A percentile compares a stretch with the other conserved stretches of the same genome.
phyloP scores from a whole-genome alignment of 1,139 yeast genomes.

The Suhomyces choctaworum region DNA sequence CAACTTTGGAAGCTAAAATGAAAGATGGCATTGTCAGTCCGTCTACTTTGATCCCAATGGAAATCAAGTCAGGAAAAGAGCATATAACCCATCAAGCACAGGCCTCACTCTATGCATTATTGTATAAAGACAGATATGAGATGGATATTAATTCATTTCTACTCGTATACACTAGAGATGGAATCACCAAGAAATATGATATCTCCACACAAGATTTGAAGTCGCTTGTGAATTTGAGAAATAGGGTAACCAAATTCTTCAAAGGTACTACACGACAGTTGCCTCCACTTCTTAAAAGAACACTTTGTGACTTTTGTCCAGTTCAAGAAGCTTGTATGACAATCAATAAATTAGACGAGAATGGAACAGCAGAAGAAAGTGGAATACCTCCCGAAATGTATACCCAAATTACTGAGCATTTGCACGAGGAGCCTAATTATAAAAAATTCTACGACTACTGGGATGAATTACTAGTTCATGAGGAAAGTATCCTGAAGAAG shows the following conservation, averaged over 20 bases:
- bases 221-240: slow-evolving; percentile 66
- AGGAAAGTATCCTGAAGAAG: slow-evolving; percentile 60
- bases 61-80: slow-evolving; percentile 80
- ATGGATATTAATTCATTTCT: slow-evolving; percentile 64
- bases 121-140: slow-evolving; percentile 78
- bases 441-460: slow-evolving; percentile 64
- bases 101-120: slow-evolving; percentile 77
- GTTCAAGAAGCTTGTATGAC: slow-evolving; percentile 67
- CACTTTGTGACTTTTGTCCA: slow-evolving; percentile 70
- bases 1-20: slow-evolving; percentile 65
- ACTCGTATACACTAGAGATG: slow-evolving; percentile 70
- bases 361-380: slow-evolving; percentile 51
- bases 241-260: slow-evolving; percentile 62
- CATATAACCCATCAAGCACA: slow-evolving; percentile 81
- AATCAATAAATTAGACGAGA: slow-evolving; percentile 58
- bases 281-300: slow-evolving; percentile 59
- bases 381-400: slow-evolving; percentile 51
- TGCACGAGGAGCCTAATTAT: slow-evolving; percentile 41
- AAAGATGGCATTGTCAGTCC: slow-evolving; percentile 29
- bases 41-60: slow-evolving; percentile 69
- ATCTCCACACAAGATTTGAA: slow-evolving; percentile 57
- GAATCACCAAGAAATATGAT: slow-evolving; percentile 57
- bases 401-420: slow-evolving; percentile 50
- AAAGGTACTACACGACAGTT: slow-evolving; percentile 50
- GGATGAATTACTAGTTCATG: slow-evolving; percentile 72